Evolutionary conservation across 163 green algal genomes (phyloP), one percentile per base, ranked within the genome.

Genomic region (Scenedesmus sp.): DNA sequence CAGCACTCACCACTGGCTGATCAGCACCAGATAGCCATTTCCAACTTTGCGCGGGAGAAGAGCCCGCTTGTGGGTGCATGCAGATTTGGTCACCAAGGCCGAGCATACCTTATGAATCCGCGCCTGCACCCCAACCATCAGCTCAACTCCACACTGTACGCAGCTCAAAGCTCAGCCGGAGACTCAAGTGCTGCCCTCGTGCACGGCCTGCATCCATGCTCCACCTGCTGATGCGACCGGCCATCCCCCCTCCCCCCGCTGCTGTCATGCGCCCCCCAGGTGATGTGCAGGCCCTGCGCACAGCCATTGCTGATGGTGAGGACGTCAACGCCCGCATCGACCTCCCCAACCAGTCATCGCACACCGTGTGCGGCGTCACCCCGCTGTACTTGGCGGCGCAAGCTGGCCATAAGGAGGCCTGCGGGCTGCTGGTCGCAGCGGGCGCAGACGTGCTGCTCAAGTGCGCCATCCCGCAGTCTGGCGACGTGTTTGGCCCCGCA

Each of bases 351-450:
- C 13, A 59, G 37, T 35, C 68, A 12, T 33, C 20, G 9, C 87
- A 91, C 43, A 76, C 40, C 20, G 87, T 91, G 0, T n/a, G 46
- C 12, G 87, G 87, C n/a, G 87, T 91, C 9, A 91, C 87, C 5
- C 87, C 87, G 1, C 80, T 91, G 18, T 91, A 91, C 61, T 40
- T 91, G 26, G 87, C 87, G 43, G 87, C 79, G 26, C 87, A 91
- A 76, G 56, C 59, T 1, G 87, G 87, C 40, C 79, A 91, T 59
- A 79, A 78, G 13, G 79, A 81, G 16, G 81, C 43, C 0, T 91
- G 87, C 46, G 56, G 76, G 68, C 44, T 88, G 40, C 79, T 91
- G 5, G 18, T 91, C 0, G 46, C 24, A 35, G 26, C 46, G 37
- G 87, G 87, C 22, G 87, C 79, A 46, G 87, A 91, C 42, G 44